Percentiles rank a stretch among this genome's conserved stretches.
Evolutionary conservation across 192 early-diverging fungal species (phyloP).

Genomic region (Coemansia sp.): DNA sequence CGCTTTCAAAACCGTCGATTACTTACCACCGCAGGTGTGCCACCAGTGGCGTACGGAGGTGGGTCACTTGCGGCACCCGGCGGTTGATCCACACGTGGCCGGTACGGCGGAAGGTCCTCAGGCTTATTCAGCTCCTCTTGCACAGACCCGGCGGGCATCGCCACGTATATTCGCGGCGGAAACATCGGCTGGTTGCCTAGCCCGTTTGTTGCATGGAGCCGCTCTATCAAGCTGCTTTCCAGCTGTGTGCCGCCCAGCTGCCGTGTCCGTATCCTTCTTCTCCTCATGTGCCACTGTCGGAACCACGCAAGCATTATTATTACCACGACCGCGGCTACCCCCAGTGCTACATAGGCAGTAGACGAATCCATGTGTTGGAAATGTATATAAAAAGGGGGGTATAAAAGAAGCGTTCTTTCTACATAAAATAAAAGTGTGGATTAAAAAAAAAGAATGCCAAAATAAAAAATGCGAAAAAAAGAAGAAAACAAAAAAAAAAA

Average conservation of each 20-base stretch:
- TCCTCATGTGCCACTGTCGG: not conserved
- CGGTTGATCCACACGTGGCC: not conserved
- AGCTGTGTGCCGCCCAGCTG: not conserved
- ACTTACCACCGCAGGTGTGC: not conserved
- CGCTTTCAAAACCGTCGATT: too few relatives aligned
- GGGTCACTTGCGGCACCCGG: not conserved
- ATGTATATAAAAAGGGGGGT: too few relatives aligned
- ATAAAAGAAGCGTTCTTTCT: too few relatives aligned
- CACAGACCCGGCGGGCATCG: not conserved
- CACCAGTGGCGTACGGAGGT: not conserved
- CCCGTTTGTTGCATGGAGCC: not conserved
- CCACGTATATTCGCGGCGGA: not conserved
- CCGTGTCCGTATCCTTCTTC: not conserved
- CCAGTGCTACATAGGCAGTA: not conserved
- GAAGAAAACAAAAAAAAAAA: too few relatives aligned
- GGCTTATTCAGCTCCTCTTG: not conserved
- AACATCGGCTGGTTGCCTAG: not conserved
- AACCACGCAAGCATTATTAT: not conserved
- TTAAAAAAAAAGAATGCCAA: too few relatives aligned
- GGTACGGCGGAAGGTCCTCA: not conserved
- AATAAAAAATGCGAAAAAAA: too few relatives aligned
- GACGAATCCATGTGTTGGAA: not conserved
- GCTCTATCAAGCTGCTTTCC: not conserved
- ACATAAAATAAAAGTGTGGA: too few relatives aligned
- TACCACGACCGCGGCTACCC: not conserved